Conservation (phyloP, 148 eudicot species). For the Amaranthus hypochondriacus region DNA sequence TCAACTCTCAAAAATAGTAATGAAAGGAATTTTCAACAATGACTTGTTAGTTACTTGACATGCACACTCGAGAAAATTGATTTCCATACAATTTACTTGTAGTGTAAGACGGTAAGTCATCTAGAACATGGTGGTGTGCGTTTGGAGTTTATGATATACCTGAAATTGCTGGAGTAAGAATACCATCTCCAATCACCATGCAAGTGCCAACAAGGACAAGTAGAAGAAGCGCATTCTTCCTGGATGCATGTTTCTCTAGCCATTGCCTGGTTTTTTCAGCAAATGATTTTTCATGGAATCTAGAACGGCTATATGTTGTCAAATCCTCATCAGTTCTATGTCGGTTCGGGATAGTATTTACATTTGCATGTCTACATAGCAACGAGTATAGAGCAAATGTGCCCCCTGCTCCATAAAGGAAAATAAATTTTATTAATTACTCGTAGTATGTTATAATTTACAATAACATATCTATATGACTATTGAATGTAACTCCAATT, state of each 20-base stretch:
- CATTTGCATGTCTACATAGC: slow-evolving; percentile 88
- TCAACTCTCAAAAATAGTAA: too few relatives aligned
- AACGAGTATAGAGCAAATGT: slow-evolving; percentile 96
- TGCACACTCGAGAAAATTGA: background rate
- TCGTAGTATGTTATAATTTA: background rate
- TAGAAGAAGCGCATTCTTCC: slow-evolving; percentile 74
- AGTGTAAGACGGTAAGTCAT: background rate
- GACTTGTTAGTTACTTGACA: too few relatives aligned
- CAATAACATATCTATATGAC: background rate
- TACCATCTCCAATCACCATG: slow-evolving; percentile 96
- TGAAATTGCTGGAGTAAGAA: slow-evolving; percentile 96
- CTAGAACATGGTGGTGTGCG: background rate
- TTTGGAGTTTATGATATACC: slow-evolving; percentile 37
- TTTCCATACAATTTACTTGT: background rate
- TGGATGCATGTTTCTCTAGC: slow-evolving; percentile 63
- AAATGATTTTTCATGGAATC: slow-evolving; percentile 61
- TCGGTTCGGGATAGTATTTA: slow-evolving; percentile 82
- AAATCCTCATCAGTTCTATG: slow-evolving; percentile 94
- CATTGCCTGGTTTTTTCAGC: slow-evolving; percentile 87
- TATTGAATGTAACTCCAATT: background rate
- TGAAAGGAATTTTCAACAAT: too few relatives aligned
- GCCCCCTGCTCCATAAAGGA: slow-evolving; percentile 52
- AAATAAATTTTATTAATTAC: slow-evolving; percentile 4
- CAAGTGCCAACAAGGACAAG: slow-evolving; percentile 88
- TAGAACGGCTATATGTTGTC: slow-evolving; percentile 87